These are phyloP conservation scores for Penicillium cataractarum DNA, from an alignment of 495 filamentous ascomycete genomes.

Conservation along the genomic window DNA sequence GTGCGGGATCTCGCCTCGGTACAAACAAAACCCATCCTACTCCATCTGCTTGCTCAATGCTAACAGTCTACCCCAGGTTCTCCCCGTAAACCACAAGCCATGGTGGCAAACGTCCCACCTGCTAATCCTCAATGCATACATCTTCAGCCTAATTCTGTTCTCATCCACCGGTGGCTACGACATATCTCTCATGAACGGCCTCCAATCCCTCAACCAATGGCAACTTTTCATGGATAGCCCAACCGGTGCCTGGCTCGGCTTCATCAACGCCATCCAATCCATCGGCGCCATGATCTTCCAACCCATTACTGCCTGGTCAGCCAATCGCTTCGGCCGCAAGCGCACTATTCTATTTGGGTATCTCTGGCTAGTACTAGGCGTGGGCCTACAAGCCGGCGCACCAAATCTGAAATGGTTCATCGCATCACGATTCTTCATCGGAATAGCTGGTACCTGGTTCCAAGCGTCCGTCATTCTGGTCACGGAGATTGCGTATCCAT, in stretches of 20 bases:
- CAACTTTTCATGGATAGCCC: slow-evolving; percentile 48
- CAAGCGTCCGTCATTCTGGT: neutral
- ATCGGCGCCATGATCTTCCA: slow-evolving; percentile 59
- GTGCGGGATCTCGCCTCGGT: neutral
- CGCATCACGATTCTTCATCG: neutral
- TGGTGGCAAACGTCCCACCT: neutral
- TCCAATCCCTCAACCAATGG: slow-evolving; percentile 41
- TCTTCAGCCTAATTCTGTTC: neutral
- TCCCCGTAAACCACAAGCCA: neutral
- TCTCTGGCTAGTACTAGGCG: slow-evolving; percentile 59
- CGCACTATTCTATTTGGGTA: slow-evolving; percentile 58
- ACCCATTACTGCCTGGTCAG: slow-evolving; percentile 59
- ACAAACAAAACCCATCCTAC: neutral
- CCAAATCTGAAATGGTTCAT: slow-evolving; percentile 53
- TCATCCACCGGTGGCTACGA: slow-evolving; percentile 31
- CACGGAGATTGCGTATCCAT: neutral
- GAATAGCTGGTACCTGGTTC: neutral
- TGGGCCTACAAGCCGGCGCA: slow-evolving; percentile 57
- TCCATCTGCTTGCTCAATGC: neutral
- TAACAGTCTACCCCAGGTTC: neutral
- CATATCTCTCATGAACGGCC: slow-evolving; percentile 39
- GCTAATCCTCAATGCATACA: neutral
- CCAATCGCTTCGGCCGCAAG: slow-evolving; percentile 63
- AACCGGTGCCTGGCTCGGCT: slow-evolving; percentile 56
- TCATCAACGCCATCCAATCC: slow-evolving; percentile 62